Conservation (phyloP, 129 eudicot genomes). For the Dittrichia graveolens region DNA sequence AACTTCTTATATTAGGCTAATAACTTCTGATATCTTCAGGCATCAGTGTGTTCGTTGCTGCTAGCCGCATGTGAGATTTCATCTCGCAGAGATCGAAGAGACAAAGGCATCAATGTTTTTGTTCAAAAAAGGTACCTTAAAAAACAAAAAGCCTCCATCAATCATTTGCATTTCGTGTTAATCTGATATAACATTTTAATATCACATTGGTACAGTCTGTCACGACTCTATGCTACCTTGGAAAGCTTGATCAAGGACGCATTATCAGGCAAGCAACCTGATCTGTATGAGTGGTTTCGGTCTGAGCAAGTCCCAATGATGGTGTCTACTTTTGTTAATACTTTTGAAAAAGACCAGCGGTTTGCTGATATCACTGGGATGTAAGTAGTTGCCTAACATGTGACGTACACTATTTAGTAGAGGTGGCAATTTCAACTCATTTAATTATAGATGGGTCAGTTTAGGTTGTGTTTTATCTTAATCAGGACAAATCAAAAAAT, state of each 20-base stretch:
- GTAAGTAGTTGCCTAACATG: constrained; percentile 46
- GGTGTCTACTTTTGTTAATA: constrained; percentile 75
- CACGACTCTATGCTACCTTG: constrained; percentile 80
- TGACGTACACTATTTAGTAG: background rate
- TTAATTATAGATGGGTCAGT: too few species aligned
- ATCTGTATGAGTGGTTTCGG: constrained; percentile 90
- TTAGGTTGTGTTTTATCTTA: too few species aligned
- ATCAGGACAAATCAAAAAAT: too few species aligned
- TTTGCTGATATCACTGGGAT: constrained; percentile 74
- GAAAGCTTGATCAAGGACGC: constrained; percentile 83
- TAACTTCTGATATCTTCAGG: constrained; percentile 53
- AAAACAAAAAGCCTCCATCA: too few species aligned
- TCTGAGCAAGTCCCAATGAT: constrained; percentile 86
- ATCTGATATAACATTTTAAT: background rate
- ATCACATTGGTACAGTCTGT: constrained; percentile 58
- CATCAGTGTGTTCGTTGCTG: constrained; percentile 77
- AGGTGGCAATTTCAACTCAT: too few species aligned
- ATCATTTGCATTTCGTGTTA: too few species aligned
- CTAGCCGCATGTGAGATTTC: constrained; percentile 91
- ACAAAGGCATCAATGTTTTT: constrained; percentile 80
- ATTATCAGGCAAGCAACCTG: constrained; percentile 73
- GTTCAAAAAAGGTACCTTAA: constrained; percentile 76
- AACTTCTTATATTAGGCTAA: constrained; percentile 28
- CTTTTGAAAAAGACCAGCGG: constrained; percentile 78
- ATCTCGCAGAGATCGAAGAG: constrained; percentile 89